Evolutionary conservation across 2,329 filamentous ascomycete species (phyloP).

Genomic region (Colletotrichum endophyticum): DNA sequence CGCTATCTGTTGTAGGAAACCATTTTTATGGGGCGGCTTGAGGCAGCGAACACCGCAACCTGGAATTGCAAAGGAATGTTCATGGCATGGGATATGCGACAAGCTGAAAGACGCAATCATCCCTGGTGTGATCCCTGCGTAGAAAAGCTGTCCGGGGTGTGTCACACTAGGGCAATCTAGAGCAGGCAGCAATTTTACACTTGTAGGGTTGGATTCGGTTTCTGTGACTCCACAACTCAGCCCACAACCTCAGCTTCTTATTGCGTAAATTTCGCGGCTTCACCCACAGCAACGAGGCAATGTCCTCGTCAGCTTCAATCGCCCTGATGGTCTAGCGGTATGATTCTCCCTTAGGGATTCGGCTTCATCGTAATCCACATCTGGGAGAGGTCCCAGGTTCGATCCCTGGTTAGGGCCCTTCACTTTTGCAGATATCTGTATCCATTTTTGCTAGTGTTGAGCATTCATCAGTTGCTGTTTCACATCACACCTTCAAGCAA

Average conservation of each 20-base stretch:
- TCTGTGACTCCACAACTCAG: not conserved
- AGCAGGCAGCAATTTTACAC: not conserved
- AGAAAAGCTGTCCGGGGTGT: not conserved
- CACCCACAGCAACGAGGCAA: not conserved
- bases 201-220: not conserved
- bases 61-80: not conserved
- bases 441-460: not conserved
- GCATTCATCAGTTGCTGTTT: not conserved
- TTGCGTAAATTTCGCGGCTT: not conserved
- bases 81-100: not conserved
- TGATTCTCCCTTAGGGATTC: not conserved
- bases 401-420: not conserved
- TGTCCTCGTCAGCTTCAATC: not conserved
- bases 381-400: not conserved
- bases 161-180: not conserved
- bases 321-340: not conserved
- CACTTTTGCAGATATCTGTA: not conserved
- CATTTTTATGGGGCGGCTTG: not conserved
- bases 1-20: not conserved
- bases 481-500: not conserved
- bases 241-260: not conserved
- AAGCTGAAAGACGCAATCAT: not conserved
- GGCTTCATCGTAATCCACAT: accelerated
- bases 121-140: not conserved
- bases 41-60: not conserved